phyloP scores from a whole-genome alignment of 2,329 filamentous ascomycete species.

The Periconia sp. region DNA sequence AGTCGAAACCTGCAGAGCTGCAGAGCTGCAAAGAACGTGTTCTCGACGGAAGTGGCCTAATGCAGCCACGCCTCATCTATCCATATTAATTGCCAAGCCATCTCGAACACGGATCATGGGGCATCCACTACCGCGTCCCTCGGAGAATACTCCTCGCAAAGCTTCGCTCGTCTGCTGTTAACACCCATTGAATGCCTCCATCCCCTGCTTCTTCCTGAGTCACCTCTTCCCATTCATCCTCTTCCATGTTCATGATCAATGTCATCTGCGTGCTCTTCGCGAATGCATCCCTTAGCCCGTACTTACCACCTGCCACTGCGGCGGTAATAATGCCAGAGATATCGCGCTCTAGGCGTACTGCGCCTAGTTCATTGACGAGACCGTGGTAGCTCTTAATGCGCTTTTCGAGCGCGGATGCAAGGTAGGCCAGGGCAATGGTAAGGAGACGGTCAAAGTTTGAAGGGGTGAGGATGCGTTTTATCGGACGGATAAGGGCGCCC shows the following conservation, averaged over 20 bases:
- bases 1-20: too few relatives aligned
- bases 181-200: slow-evolving; percentile 71
- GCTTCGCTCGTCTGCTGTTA: slow-evolving; percentile 75
- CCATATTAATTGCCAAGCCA: slow-evolving; percentile 26
- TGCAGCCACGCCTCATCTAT: not conserved
- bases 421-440: slow-evolving; percentile 73
- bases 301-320: slow-evolving; percentile 71
- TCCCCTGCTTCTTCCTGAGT: slow-evolving; percentile 54
- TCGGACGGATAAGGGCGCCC: slow-evolving; percentile 83
- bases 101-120: not conserved
- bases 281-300: slow-evolving; percentile 79
- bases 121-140: too few relatives aligned
- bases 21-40: slow-evolving; percentile 3
- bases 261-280: slow-evolving; percentile 78
- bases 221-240: slow-evolving; percentile 91
- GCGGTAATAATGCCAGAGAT: slow-evolving; percentile 73
- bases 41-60: not conserved
- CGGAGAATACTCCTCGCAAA: slow-evolving; percentile 73
- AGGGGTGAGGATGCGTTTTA: slow-evolving; percentile 82
- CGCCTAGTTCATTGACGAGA: slow-evolving; percentile 79
- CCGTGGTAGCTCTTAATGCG: slow-evolving; percentile 81
- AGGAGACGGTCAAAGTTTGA: slow-evolving; percentile 79
- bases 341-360: slow-evolving; percentile 83
- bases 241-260: slow-evolving; percentile 91
- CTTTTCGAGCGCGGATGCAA: slow-evolving; percentile 84